Percentiles rank a stretch among this genome's conserved stretches.
Conservation (phyloP, 164 flowering plant genomes). For the Cinnamomum micranthum region DNA sequence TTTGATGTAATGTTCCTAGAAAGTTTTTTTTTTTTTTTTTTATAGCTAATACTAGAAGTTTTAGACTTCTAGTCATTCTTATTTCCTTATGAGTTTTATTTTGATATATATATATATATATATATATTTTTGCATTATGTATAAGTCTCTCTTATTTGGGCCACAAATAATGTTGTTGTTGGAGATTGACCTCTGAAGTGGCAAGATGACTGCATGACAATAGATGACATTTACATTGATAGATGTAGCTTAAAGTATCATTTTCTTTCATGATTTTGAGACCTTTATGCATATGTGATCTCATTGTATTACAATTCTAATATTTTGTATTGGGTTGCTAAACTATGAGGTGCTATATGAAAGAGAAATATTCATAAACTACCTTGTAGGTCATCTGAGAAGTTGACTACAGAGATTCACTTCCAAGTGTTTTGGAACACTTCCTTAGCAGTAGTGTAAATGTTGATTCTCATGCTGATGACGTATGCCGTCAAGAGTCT, state of each 20-base stretch:
- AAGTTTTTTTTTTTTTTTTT: too few relatives aligned
- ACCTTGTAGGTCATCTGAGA: conserved; percentile 8
- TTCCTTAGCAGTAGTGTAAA: background rate
- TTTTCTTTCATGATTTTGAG: background rate
- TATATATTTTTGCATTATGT: too few relatives aligned
- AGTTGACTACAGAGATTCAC: conserved; percentile 18
- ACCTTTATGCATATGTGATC: background rate
- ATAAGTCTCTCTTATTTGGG: background rate
- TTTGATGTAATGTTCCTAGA: background rate
- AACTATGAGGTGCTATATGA: too few relatives aligned
- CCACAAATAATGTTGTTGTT: background rate
- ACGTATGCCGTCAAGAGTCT: background rate
- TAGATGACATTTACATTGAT: background rate
- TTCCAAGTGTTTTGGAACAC: conserved; percentile 25
- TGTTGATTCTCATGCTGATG: background rate
- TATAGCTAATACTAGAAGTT: background rate
- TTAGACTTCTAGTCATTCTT: background rate
- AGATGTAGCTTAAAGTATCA: background rate
- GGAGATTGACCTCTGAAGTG: background rate
- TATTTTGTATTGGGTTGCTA: background rate
- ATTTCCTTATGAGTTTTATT: background rate
- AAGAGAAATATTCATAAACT: background rate
- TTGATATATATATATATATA: too few relatives aligned
- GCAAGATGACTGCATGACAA: background rate
- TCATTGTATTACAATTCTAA: background rate